phyloP scores from a whole-genome alignment of 2,329 filamentous ascomycete species.

The Pseudogymnoascus sp. region DNA sequence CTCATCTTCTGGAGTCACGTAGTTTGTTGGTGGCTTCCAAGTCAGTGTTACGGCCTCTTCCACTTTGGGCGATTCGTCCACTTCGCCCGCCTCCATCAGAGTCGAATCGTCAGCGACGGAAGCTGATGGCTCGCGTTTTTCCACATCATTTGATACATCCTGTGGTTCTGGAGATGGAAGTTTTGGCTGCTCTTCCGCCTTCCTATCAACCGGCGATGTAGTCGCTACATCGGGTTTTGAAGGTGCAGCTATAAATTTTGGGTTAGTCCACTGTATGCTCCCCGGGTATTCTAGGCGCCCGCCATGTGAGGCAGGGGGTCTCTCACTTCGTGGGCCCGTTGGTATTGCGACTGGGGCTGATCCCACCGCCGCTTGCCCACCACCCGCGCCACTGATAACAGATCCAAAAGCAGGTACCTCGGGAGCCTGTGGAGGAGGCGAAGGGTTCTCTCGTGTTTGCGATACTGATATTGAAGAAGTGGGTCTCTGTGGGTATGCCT shows the following conservation, averaged over 20 bases:
- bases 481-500: conserved; percentile 7
- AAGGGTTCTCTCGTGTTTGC: conserved; percentile 30
- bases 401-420: conserved; percentile 48
- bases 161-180: background rate
- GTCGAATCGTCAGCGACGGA: background rate
- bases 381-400: conserved; percentile 10
- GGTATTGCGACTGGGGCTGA: conserved; percentile 5
- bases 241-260: conserved; percentile 1
- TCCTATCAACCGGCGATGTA: background rate
- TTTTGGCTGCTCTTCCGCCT: conserved; percentile 3
- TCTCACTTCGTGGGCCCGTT: conserved; percentile 6
- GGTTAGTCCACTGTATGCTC: conserved; percentile 7
- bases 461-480: background rate
- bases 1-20: conserved; percentile 13
- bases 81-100: conserved; percentile 7
- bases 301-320: conserved; percentile 5
- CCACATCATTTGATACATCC: background rate
- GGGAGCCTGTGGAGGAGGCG: conserved; percentile 44
- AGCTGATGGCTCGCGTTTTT: background rate
- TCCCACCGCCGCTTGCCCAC: background rate
- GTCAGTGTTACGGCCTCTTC: background rate
- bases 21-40: background rate
- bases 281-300: conserved; percentile 3
- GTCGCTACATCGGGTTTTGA: background rate
- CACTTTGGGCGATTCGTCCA: background rate